phyloP scores from a whole-genome alignment of 495 filamentous ascomycete genomes.

The Neurospora hispaniola region DNA sequence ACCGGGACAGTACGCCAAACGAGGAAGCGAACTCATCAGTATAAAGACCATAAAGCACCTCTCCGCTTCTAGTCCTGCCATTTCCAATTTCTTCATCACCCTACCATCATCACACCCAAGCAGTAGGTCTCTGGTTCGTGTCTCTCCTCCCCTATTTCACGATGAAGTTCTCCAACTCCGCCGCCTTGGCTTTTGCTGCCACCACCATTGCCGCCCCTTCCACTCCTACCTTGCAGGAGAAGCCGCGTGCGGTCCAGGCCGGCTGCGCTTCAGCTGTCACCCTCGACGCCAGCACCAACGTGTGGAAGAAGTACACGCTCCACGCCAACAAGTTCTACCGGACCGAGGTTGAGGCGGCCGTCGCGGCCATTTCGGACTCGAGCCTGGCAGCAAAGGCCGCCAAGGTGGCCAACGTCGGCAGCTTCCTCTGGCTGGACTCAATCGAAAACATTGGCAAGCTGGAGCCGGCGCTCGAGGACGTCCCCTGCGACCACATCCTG shows the following conservation, averaged over 20 bases:
- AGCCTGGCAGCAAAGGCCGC: constrained; percentile 30
- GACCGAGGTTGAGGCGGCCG: constrained; percentile 40
- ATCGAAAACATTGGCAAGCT: constrained; percentile 50
- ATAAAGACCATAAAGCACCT: constrained; percentile 25
- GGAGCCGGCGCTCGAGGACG: constrained; percentile 44
- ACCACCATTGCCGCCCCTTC: constrained; percentile 33
- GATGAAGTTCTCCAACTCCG: constrained; percentile 35
- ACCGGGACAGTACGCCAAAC: background rate
- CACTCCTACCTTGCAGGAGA: constrained; percentile 12
- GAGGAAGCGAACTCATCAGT: constrained; percentile 9
- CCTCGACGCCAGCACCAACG: constrained; percentile 42
- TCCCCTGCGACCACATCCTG: constrained; percentile 44
- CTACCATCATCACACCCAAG: constrained; percentile 4
- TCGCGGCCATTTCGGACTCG: constrained; percentile 27
- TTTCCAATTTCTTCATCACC: background rate
- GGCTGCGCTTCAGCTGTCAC: constrained; percentile 40
- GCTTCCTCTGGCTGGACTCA: constrained; percentile 60
- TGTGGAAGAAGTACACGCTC: constrained; percentile 41
- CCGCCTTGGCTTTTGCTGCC: constrained; percentile 32
- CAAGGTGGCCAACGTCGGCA: constrained; percentile 52
- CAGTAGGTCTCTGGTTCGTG: constrained; percentile 7
- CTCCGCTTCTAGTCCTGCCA: background rate
- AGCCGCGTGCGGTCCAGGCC: constrained; percentile 21
- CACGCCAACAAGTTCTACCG: constrained; percentile 50
- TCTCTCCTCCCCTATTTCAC: constrained; percentile 14